A percentile compares a stretch with the other conserved stretches of the same genome.
Evolutionary conservation across 2,329 filamentous ascomycete species (phyloP).

Genomic region (Botrytis fabae): DNA sequence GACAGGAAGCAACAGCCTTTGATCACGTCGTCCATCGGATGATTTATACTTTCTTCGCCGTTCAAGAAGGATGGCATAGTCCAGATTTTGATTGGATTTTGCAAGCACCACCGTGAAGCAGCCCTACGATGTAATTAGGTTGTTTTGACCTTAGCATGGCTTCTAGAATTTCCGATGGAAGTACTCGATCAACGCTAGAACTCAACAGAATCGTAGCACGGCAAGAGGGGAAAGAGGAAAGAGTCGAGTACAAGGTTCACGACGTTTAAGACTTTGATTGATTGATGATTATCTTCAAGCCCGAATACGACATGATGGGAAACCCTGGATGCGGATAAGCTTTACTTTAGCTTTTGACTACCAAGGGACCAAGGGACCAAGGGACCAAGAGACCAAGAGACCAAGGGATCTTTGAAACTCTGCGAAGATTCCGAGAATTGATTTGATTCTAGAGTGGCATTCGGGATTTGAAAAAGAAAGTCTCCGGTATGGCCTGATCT

Average conservation of each 20-base stretch:
- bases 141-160: not conserved
- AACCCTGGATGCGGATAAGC: not conserved
- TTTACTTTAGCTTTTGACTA: not conserved
- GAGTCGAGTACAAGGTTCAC: not conserved
- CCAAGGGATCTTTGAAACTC: not conserved
- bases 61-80: not conserved
- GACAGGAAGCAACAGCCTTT: not conserved
- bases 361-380: not conserved
- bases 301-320: conserved; percentile 3
- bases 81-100: not conserved
- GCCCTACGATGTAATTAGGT: not conserved
- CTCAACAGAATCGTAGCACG: not conserved
- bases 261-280: not conserved
- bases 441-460: not conserved
- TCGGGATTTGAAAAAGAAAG: conserved; percentile 10
- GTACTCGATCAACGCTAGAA: not conserved
- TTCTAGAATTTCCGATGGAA: not conserved
- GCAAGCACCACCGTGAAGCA: not conserved
- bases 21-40: not conserved
- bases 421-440: conserved; percentile 13
- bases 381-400: not conserved
- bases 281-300: not conserved
- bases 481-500: not conserved
- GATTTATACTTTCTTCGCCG: not conserved
- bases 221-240: not conserved